Base-by-base conservation (phyloP, 306 rosid genomes). In the Malus fusca region DNA sequence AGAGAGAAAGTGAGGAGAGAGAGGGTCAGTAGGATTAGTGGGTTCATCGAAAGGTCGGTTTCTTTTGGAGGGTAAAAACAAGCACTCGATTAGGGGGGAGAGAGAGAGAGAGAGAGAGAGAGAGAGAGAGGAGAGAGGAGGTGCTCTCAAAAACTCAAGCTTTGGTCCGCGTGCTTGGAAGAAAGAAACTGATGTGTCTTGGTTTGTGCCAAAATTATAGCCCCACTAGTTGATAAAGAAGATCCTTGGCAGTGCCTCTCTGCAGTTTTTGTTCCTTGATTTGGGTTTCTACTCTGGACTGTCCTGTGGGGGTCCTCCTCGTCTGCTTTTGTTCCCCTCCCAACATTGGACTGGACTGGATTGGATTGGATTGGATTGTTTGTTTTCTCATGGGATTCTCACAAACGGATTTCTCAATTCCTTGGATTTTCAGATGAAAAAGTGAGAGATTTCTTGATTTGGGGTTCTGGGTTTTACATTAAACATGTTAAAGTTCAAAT, bases 121-220 rank as follows among this genome's bases (percentile, higher is more conserved):
- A 25, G 26, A 25, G 12, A 37, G 33, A 30, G 40, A 35, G 43
- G 66, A 70, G 61, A 25, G 56, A 46, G 56, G 13, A n/a, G 56
- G 56, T n/a, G 15, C 52, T 42, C 37, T 21, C 28, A 3, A 58
- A 66, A 81, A 84, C 82, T 80, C 81, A 31, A 83, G 93, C 96
- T 87, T 96, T 59, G 97, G 77, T 84, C 78, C 87, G 90, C 98
- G 97, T 92, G 97, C 95, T 83, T 90, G 81, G 90, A 90, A 85
- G 81, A 84, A 44, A 1, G 55, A 18, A 81, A 80, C 83, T 73
- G 66, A 87, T 83, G 89, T 79, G 35, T 79, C 80, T 78, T 75
- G 73, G 82, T 79, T 64, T 78, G 75, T 66, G 78, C 82, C 74
- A 53, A 73, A 73, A 60, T 77, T 66, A 22, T 53, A 73, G 71